Base-by-base conservation (phyloP, 306 rosid species). In the Acacia confusa region DNA sequence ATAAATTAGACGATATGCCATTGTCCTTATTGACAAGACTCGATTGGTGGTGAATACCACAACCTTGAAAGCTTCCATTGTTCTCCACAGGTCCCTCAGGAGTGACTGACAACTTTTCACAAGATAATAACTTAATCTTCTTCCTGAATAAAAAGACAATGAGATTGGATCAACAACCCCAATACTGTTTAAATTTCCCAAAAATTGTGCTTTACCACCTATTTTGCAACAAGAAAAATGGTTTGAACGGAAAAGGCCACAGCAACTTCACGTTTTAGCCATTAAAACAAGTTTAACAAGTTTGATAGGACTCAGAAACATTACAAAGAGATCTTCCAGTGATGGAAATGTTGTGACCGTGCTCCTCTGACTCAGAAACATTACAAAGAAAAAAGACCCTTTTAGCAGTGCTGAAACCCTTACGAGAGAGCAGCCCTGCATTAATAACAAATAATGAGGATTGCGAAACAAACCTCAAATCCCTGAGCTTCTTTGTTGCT, bases 91-190 rank as follows among this genome's bases (percentile, higher is more conserved):
- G 70, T 36, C 61, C 92, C 76, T 77, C 83, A 0, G 86, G 64
- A 79, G 66, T 80, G 84, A 76, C 82, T 20, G 79, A 70, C 84
- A 80, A 71, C 81, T 86, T 88, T 70, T 84, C 87, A 0, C 77
- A 1, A n/a, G 85, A 70, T 72, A 86, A 84, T 82, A 80, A 81
- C 82, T 87, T 94, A 82, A 47, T 92, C 90, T 86, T 92, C 92
- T 94, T 94, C 89, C 98, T 93, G 85, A 50, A 85, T 25, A 47
- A 50, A 77, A 76, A 61, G 72, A 85, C 16, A 83, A 85, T 28
- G 45, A 65, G 76, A 79, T 68, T 55, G 58, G 75, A 68, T 70
- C 55, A 88, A 41, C 58, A 76, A 65, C 74, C 64, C 69, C 14
- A 16, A 60, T 32, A 76, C 79, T 67, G 50, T 38, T 53, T 77